phyloP scores from a whole-genome alignment of 2,329 filamentous ascomycete genomes.

The Pseudopithomyces maydicus region DNA sequence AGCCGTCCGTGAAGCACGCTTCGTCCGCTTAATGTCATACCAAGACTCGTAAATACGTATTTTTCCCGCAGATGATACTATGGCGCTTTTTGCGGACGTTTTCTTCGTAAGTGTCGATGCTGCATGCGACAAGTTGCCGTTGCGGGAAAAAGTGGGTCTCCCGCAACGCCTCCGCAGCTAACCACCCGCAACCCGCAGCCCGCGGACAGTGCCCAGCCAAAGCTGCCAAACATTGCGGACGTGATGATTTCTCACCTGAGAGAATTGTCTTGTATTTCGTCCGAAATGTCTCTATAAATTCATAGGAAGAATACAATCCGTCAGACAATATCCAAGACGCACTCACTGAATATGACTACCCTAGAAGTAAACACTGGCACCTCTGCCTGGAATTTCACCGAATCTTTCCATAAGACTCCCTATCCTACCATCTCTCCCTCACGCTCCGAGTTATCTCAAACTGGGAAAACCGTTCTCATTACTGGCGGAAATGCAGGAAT shows the following conservation, averaged over 20 bases:
- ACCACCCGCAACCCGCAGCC: not conserved
- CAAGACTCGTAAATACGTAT: too few relatives aligned
- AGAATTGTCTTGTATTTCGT: not conserved
- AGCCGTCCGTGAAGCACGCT: too few relatives aligned
- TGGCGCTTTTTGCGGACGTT: too few relatives aligned
- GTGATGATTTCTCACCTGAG: too few relatives aligned
- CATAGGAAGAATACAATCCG: not conserved
- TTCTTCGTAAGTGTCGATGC: too few relatives aligned
- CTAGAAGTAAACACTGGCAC: not conserved
- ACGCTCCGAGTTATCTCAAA: conserved; percentile 15
- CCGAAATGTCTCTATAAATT: not conserved
- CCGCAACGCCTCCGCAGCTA: not conserved
- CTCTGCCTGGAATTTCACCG: not conserved
- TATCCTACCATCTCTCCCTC: conserved; percentile 33
- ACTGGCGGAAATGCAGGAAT: conserved; percentile 37
- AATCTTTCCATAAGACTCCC: not conserved
- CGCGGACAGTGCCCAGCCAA: too few relatives aligned
- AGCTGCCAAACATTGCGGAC: too few relatives aligned
- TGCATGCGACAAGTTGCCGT: too few relatives aligned
- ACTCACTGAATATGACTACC: not conserved
- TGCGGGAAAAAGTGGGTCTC: conserved; percentile 1
- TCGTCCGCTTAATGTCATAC: too few relatives aligned
- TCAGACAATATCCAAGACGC: not conserved
- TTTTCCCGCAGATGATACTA: too few relatives aligned
- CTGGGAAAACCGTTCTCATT: conserved; percentile 14